phyloP scores from a whole-genome alignment of 2,329 filamentous ascomycete genomes.

The Calonectria henricotiae region DNA sequence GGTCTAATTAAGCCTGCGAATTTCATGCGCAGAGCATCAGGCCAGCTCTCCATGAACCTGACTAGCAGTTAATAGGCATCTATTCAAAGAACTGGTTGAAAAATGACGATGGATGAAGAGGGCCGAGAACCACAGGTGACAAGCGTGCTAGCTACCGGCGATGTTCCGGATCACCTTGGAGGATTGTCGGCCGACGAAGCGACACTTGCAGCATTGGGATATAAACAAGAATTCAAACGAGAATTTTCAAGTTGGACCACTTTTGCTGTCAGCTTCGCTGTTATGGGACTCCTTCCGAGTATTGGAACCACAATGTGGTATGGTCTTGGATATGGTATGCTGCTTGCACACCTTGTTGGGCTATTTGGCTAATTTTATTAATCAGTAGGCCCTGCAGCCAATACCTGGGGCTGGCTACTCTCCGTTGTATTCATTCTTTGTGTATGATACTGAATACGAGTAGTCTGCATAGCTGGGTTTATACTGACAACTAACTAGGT shows the following conservation, averaged over 20 bases:
- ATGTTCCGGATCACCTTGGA: conserved; percentile 28
- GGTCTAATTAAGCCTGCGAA: neutral
- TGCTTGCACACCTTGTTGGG: neutral
- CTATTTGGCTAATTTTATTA: neutral
- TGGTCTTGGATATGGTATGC: conserved; percentile 35
- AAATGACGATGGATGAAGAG: conserved; percentile 33
- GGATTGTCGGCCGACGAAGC: conserved; percentile 33
- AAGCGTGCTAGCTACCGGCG: conserved; percentile 30
- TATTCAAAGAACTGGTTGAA: too few relatives aligned
- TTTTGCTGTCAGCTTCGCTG: conserved; percentile 36
- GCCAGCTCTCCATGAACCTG: neutral
- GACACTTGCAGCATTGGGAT: conserved; percentile 36
- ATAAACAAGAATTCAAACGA: conserved; percentile 40
- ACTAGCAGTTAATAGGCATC: neutral
- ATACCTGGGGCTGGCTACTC: conserved; percentile 39
- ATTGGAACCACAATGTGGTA: conserved; percentile 41
- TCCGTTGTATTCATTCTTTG: conserved; percentile 39
- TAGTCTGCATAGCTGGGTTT: too few relatives aligned
- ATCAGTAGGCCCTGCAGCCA: conserved; percentile 34
- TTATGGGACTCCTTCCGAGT: conserved; percentile 38
- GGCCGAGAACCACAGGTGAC: conserved; percentile 22
- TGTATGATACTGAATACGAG: conserved; percentile 3
- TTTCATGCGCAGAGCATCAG: neutral
- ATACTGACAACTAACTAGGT: conserved; percentile 19
- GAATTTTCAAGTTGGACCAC: conserved; percentile 36